Conservation (phyloP, 202 grass and related monocot genomes). For the Panicum virgatum region DNA sequence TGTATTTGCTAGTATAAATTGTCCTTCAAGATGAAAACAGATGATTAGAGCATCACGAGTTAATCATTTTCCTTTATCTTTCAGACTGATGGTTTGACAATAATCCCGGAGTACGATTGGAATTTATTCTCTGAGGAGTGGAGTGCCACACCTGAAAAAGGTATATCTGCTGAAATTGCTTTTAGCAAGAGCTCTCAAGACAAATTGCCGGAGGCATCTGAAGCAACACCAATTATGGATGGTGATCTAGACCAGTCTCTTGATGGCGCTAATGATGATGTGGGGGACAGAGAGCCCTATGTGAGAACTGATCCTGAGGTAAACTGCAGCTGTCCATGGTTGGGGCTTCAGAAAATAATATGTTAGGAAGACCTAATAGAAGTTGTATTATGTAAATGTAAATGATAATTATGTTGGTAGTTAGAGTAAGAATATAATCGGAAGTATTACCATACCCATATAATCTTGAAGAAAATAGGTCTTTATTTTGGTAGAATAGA, state of each 20-base stretch:
- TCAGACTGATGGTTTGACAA: conserved; percentile 82
- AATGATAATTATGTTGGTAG: conserved; percentile 9
- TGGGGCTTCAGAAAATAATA: conserved; percentile 14
- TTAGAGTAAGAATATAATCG: conserved; percentile 10
- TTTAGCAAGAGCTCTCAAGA: conserved; percentile 49
- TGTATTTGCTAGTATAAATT: conserved; percentile 18
- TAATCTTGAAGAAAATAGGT: conserved; percentile 11
- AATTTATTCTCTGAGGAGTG: conserved; percentile 88
- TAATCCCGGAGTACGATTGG: conserved; percentile 82
- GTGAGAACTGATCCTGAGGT: conserved; percentile 86
- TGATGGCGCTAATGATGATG: conserved; percentile 63
- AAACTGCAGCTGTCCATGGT: conserved; percentile 31
- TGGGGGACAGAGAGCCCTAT: conserved; percentile 51
- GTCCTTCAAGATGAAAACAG: conserved; percentile 22
- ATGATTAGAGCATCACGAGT: conserved; percentile 7
- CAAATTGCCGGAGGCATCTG: conserved; percentile 52
- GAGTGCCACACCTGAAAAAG: conserved; percentile 66
- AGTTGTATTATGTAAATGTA: neutral
- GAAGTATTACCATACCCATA: neutral
- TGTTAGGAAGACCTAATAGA: conserved; percentile 9
- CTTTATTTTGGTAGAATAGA: neutral
- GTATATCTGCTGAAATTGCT: conserved; percentile 82
- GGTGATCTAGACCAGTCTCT: conserved; percentile 50
- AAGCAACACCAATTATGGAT: conserved; percentile 44
- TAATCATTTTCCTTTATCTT: conserved; percentile 44